These are phyloP conservation scores for Artemisia tridentata DNA, from an alignment of 129 eudicot genomes.

Conservation along the genomic window DNA sequence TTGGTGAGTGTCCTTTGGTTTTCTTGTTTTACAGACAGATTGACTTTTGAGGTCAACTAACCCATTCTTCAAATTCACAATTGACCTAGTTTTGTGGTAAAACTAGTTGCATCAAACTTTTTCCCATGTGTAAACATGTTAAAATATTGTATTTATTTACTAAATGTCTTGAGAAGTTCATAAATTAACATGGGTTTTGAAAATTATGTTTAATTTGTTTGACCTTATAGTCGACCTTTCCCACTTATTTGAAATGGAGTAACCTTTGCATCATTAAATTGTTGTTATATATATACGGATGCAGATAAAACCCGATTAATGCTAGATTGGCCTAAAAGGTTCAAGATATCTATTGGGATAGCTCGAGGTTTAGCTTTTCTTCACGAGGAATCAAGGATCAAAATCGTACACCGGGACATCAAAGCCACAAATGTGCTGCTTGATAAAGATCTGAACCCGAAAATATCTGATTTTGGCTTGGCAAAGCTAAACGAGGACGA, in stretches of 20 bases:
- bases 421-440: constrained; percentile 83
- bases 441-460: constrained; percentile 65
- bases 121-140: not conserved
- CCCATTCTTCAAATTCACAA: not conserved
- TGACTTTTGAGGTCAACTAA: constrained; percentile 18
- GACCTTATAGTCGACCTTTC: constrained; percentile 10
- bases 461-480: constrained; percentile 88
- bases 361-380: constrained; percentile 82
- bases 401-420: constrained; percentile 81
- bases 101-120: not conserved
- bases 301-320: constrained; percentile 37
- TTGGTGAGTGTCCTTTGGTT: constrained; percentile 44
- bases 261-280: not conserved
- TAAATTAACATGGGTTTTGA: not conserved
- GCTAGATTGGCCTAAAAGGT: constrained; percentile 79
- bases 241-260: not conserved
- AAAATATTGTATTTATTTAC: not conserved
- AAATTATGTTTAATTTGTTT: not conserved
- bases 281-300: constrained; percentile 21
- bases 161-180: not conserved
- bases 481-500: constrained; percentile 75
- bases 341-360: constrained; percentile 68
- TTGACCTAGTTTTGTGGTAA: not conserved
- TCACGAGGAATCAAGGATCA: constrained; percentile 80
- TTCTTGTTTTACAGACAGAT: not conserved